Evolutionary conservation across 1,139 yeast species (phyloP), one percentile per base, ranked within the genome.

Genomic region (Suhomyces choctaworum): DNA sequence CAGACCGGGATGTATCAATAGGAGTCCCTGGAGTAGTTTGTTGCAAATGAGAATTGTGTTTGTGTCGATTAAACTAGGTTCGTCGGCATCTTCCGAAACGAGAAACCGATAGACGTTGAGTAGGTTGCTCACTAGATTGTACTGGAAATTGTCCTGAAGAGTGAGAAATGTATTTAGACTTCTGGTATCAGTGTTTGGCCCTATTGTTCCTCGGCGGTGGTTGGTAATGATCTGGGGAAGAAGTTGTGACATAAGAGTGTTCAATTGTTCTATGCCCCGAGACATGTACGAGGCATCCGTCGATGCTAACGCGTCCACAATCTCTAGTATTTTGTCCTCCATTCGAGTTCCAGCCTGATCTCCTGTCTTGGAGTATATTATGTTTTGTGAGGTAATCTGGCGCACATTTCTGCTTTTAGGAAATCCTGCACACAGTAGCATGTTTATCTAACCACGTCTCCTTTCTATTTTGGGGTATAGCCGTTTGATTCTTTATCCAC

Each of bases 1-100:
- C 13, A 84, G 77, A 2, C 62, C 62, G 2, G 82, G 73, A 51
- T 84, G 94, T 7, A 83, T 41, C 34, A 84, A 59, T 16, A 84
- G 62, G 7, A 78, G 55, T 0, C 92, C 94, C 46, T 82, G 87
- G 5, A 82, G 56, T 2, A 76, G 58, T 27, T 71, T 68, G 39
- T 79, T 66, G 35, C 62, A 56, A 13, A 46, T 55, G 4, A 62
- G 46, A 2, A 60, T 17, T 16, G 40, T 33, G 13, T 27, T 31
- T 7, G 36, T 24, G 7, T 25, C 28, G 3, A 34, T 31, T 4
- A 14, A 9, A 13, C 17, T 11, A 10, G 21, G 10, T 4, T 12
- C 17, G 5, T 13, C 23, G 3, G 14, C 19, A 12, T 20, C 26
- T 6, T 16, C 24, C 4, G 20, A 16, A 3, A 21, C 31, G 5